Evolutionary conservation across 345 rosid genomes (phyloP), one percentile per base, ranked within the genome.

Genomic region (Anastatica hierochuntica): DNA sequence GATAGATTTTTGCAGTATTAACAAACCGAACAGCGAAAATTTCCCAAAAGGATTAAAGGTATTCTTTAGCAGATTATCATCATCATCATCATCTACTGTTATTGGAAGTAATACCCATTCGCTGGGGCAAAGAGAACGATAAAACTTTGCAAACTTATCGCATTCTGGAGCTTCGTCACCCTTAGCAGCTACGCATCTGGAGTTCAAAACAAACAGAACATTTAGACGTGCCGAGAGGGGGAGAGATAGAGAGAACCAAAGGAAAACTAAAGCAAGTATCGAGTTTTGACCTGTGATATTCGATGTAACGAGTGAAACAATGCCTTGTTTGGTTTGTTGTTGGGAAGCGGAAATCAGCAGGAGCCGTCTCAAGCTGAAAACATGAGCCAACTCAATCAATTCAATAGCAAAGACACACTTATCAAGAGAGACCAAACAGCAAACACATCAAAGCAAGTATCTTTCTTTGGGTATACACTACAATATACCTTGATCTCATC

Each of bases 281-380:
- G 5, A 15, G 7, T 34, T 18, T 8, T 52, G 42, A 92, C 98
- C 98, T 77, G 59, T 92, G 98, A 51, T 79, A 88, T 67, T 92
- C 98, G 52, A 92, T 66, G 56, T 88, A 92, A 60, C 98, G 80
- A 27, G 98, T 85, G 76, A 88, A 92, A 73, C 98, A 92, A 66
- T 92, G 98, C 77, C 98, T 79, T 17, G 97, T 83, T 71, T 92
- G 98, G 76, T 92, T 92, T 26, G 98, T 92, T 37, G 98, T 92
- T 14, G 98, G 98, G 62, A 92, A 92, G 53, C 98, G 98, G 66
- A 79, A 88, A 77, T 92, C 98, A 40, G 95, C 97, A 2, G 97
- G 97, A 57, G 98, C 98, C 12, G 97, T 92, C 79, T 85, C 97
- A 58, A 92, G 79, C 98, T 92, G 77, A 8, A 5, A 31, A 70